Evolutionary conservation across 2,329 filamentous ascomycete species (phyloP).

Genomic region (Fusarium sp.): DNA sequence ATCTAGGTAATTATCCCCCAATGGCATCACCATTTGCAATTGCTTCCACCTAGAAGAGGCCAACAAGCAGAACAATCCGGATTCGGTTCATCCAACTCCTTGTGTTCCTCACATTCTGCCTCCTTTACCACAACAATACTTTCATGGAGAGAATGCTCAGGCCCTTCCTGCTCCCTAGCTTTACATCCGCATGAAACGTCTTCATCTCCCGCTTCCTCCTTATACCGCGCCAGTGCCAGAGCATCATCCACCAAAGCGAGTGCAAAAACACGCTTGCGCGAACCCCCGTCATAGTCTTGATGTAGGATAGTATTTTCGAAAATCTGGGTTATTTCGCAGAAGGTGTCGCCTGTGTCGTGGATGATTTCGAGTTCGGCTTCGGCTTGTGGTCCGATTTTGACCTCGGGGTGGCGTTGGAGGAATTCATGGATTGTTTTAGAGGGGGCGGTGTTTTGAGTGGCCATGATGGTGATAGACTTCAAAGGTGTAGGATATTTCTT

Average conservation of each 20-base stretch:
- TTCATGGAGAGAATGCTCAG: conserved; percentile 4
- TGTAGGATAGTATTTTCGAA: background rate
- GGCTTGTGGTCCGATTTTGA: background rate
- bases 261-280: background rate
- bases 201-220: background rate
- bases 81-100: background rate
- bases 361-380: background rate
- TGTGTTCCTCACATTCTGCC: background rate
- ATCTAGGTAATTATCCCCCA: no score
- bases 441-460: background rate
- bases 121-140: background rate
- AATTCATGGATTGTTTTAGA: conserved; percentile 4
- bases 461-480: background rate
- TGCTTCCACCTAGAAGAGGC: background rate
- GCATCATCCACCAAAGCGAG: background rate
- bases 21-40: background rate
- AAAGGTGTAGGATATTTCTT: background rate
- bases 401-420: conserved; percentile 1
- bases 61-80: background rate
- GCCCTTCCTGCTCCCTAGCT: rapidly evolving
- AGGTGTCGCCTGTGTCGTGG: conserved; percentile 2
- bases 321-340: background rate
- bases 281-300: background rate
- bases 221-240: background rate
- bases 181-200: background rate